Conservation (phyloP, 2,329 filamentous ascomycete genomes). For the Epicoccum nigrum region DNA sequence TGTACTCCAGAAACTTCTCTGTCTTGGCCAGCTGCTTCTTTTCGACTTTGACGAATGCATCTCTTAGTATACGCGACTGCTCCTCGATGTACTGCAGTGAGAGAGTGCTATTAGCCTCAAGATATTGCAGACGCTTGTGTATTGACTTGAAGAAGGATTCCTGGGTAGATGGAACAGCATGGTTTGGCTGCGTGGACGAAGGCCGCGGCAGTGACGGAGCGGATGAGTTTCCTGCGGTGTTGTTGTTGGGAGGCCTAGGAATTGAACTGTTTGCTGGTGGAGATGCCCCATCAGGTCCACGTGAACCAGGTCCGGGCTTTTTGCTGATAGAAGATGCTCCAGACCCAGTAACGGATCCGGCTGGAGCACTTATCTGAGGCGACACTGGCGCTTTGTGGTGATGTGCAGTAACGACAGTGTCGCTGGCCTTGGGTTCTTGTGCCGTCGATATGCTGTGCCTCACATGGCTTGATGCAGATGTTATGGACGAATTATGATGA, state of each 20-base stretch:
- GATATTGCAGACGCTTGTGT: constrained; percentile 86
- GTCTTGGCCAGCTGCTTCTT: constrained; percentile 86
- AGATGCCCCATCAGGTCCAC: constrained; percentile 19
- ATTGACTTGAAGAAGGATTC: constrained; percentile 98
- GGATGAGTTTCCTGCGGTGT: constrained; percentile 24
- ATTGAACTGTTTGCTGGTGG: constrained; percentile 16
- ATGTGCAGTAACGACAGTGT: constrained; percentile 1
- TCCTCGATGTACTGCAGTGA: constrained; percentile 97
- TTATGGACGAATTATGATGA: not conserved
- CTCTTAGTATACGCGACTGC: constrained; percentile 86
- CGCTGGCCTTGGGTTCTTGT: not conserved
- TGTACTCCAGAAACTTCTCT: constrained; percentile 75
- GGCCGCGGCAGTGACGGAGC: constrained; percentile 28
- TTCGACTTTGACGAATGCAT: constrained; percentile 85
- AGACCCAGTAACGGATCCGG: constrained; percentile 1
- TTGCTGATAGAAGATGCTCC: constrained; percentile 16
- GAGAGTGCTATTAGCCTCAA: constrained; percentile 90
- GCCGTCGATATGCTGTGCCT: not conserved
- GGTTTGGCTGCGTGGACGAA: constrained; percentile 53
- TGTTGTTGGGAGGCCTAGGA: constrained; percentile 25
- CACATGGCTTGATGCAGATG: not conserved
- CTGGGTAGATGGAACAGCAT: constrained; percentile 81
- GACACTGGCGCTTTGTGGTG: not conserved
- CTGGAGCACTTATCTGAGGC: not conserved
- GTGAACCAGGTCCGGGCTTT: constrained; percentile 13